A percentile compares a stretch with the other conserved stretches of the same genome.
These are phyloP conservation scores for Cladorrhinum samala DNA, from an alignment of 495 filamentous ascomycete species.

Conservation along the genomic window DNA sequence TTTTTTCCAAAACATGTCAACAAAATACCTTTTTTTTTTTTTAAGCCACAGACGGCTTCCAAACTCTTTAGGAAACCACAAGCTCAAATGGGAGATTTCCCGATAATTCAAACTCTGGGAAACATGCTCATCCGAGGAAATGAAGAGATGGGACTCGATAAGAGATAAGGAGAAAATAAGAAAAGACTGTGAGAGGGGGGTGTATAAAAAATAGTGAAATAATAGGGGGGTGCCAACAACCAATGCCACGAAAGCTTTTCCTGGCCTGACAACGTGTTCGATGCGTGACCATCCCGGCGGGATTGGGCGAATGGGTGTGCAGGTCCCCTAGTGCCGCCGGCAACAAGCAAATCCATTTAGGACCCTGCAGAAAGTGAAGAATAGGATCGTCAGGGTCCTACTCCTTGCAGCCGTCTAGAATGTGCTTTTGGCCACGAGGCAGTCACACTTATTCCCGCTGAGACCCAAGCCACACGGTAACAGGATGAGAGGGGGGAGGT, in stretches of 20 bases:
- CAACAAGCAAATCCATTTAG: not conserved
- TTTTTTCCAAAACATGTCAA: no score
- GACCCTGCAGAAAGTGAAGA: not conserved
- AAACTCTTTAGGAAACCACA: not conserved
- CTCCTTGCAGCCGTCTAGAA: not conserved
- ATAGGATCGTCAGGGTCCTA: not conserved
- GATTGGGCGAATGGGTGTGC: not conserved
- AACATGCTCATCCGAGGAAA: no score
- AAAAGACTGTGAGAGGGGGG: not conserved
- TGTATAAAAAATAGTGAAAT: no score
- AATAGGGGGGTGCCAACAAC: no score
- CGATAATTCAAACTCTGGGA: no score
- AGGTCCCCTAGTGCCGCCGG: no score
- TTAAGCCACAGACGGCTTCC: not conserved
- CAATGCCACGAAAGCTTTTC: no score
- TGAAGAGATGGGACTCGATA: not conserved
- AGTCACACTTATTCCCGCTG: not conserved
- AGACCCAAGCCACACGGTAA: no score
- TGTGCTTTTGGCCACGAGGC: not conserved
- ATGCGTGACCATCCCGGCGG: not conserved
- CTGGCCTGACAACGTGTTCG: not conserved
- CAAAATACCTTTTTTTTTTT: no score
- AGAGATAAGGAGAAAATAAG: not conserved
- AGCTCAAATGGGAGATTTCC: no score
- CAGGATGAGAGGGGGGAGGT: no score